phyloP scores from a whole-genome alignment of 2,329 filamentous ascomycete genomes.

The Tolypocladium ophioglossoides region DNA sequence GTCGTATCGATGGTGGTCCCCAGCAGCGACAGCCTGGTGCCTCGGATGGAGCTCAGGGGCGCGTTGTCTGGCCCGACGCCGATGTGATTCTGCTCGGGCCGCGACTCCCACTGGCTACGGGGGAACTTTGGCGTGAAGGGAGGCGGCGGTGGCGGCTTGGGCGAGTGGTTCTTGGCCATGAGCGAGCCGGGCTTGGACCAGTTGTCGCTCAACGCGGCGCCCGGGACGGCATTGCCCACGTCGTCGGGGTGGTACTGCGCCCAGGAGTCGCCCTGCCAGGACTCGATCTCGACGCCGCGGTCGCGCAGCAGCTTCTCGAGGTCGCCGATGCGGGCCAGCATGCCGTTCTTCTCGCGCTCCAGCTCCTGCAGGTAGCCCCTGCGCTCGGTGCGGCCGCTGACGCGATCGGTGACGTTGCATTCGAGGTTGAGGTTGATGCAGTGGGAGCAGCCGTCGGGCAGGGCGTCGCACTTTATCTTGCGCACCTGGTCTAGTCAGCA shows the following conservation, averaged over 20 bases:
- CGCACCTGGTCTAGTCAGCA: slow-evolving; percentile 39
- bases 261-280: slow-evolving; percentile 27
- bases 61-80: slow-evolving; percentile 54
- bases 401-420: slow-evolving; percentile 79
- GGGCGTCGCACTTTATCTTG: slow-evolving; percentile 79
- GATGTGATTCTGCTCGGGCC: slow-evolving; percentile 52
- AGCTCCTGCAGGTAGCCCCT: slow-evolving; percentile 70
- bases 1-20: slow-evolving; percentile 72
- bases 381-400: slow-evolving; percentile 69
- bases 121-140: slow-evolving; percentile 15
- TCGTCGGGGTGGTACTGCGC: slow-evolving; percentile 17
- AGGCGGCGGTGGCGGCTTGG: slow-evolving; percentile 5
- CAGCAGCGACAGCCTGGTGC: slow-evolving; percentile 66
- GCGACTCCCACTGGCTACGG: slow-evolving; percentile 26
- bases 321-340: slow-evolving; percentile 56
- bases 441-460: slow-evolving; percentile 71
- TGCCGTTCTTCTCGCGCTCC: slow-evolving; percentile 59
- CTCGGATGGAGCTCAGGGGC: slow-evolving; percentile 62
- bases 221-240: slow-evolving; percentile 10
- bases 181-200: slow-evolving; percentile 22
- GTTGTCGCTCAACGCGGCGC: slow-evolving; percentile 12
- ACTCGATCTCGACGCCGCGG: slow-evolving; percentile 49
- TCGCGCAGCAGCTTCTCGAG: slow-evolving; percentile 56
- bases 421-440: slow-evolving; percentile 66
- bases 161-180: slow-evolving; percentile 22